Conservation (phyloP, 2,329 filamentous ascomycete genomes). For the Orbilia quercus region DNA sequence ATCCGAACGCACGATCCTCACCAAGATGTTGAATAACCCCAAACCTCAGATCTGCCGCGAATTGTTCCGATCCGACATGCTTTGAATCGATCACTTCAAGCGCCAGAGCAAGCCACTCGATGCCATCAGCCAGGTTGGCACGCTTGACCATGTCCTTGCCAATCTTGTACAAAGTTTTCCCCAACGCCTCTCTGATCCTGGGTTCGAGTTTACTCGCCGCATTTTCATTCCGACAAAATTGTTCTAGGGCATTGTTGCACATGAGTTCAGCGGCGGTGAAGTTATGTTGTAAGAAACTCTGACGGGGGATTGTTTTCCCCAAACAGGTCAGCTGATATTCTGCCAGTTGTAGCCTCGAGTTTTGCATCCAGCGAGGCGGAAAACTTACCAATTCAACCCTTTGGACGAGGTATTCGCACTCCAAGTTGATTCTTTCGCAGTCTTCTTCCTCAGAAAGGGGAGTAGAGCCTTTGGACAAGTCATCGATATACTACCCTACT, state of each 20-base stretch:
- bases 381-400: constrained; percentile 43
- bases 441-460: constrained; percentile 26
- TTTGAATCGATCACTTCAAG: constrained; percentile 71
- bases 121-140: constrained; percentile 69
- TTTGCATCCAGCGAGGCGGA: neutral
- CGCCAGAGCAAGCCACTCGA: constrained; percentile 79
- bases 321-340: too few species aligned
- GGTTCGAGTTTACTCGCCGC: constrained; percentile 64
- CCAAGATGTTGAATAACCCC: constrained; percentile 73
- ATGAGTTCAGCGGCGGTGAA: constrained; percentile 82
- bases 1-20: constrained; percentile 64
- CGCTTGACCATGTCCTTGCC: constrained; percentile 71
- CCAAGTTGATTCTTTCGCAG: constrained; percentile 43
- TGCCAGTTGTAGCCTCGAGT: too few species aligned
- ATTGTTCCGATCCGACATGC: constrained; percentile 69
- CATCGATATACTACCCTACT: constrained; percentile 43
- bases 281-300: constrained; percentile 78
- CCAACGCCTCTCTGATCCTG: constrained; percentile 70
- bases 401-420: constrained; percentile 48
- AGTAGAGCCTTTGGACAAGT: constrained; percentile 38
- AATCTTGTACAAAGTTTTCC: constrained; percentile 77
- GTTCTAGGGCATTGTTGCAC: constrained; percentile 70
- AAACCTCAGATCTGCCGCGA: constrained; percentile 73
- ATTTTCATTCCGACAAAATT: constrained; percentile 60
- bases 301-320: too few species aligned